These are phyloP conservation scores for Coffea humblotiana DNA, from an alignment of 305 asterid genomes.

Conservation along the genomic window DNA sequence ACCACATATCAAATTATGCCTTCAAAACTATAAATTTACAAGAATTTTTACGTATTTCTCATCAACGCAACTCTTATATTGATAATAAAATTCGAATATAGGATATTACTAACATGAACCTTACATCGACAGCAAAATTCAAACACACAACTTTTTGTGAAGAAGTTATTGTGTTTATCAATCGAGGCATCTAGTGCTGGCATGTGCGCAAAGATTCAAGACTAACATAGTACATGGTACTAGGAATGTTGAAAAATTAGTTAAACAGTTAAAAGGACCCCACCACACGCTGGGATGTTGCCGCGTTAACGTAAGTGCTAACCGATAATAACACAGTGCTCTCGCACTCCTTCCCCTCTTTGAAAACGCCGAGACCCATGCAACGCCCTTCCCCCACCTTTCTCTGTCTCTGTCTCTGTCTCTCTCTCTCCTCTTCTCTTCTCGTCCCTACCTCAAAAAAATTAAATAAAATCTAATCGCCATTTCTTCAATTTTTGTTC, in stretches of 20 bases:
- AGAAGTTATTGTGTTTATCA: too few relatives aligned
- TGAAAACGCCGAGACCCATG: constrained; percentile 33
- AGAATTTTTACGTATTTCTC: too few relatives aligned
- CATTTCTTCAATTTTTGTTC: constrained; percentile 14
- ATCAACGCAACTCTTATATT: too few relatives aligned
- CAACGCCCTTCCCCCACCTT: constrained; percentile 24
- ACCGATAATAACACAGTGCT: constrained; percentile 1
- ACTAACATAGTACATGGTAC: too few relatives aligned
- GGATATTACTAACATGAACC: too few relatives aligned
- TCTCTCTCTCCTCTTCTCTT: background rate
- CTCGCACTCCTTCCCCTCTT: constrained; percentile 15
- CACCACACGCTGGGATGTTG: constrained; percentile 23
- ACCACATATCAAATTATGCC: too few relatives aligned
- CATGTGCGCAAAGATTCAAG: too few relatives aligned
- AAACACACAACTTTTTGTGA: too few relatives aligned
- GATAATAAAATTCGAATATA: too few relatives aligned
- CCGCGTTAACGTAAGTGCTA: constrained; percentile 29
- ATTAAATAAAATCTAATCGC: background rate
- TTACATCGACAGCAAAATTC: too few relatives aligned
- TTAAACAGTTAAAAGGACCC: constrained; percentile 7
- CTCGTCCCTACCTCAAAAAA: constrained; percentile 14
- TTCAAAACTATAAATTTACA: too few relatives aligned
- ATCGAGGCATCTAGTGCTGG: too few relatives aligned
- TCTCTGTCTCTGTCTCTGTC: background rate
- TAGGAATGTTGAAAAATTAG: background rate